Evolutionary conservation across 148 eudicot genomes (phyloP), one percentile per base, ranked within the genome.

Genomic region (Gaultheria prostrata): DNA sequence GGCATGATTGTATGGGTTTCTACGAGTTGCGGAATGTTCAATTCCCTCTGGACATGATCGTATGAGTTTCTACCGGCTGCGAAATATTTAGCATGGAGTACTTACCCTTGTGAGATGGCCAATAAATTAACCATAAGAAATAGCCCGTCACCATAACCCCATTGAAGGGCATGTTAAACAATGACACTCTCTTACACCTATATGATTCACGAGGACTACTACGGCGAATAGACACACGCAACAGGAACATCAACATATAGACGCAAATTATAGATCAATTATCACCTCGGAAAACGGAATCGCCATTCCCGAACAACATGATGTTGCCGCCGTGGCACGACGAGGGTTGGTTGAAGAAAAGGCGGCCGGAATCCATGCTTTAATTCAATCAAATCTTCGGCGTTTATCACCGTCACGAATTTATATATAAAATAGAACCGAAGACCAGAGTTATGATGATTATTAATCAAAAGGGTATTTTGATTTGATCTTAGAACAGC

Each of bases 241-340:
- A 39, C 43, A 39, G 43, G 43, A 39, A 39, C 43, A 39, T 39
- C 43, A 6, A 39, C 43, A 39, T 4, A 39, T 39, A 39, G 43
- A 39, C 4, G 43, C 43, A 39, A 39, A 39, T 39, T 39, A 39
- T 39, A 39, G 43, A 39, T 39, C 43, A 39, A 18, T 18, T 70
- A 69, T 76, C 82, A 93, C 97, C 97, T 93, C 87, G 91, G 83
- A 91, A 92, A 78, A 84, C 28, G 48, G 91, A 70, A 76, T 87
- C 87, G 3, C 88, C 80, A 67, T 80, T 91, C 74, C 91, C 91
- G 2, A 88, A 80, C 82, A 90, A 91, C 86, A 92, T 80, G 93
- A 92, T 84, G 90, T 89, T 90, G 76, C 87, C 90, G 72, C 87
- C 81, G 82, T 85, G 85, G 79, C 78, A 67, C 61, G 88, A 83